Evolutionary conservation across 805 yeast species (phyloP).

Genomic region (Candida morakotiae): DNA sequence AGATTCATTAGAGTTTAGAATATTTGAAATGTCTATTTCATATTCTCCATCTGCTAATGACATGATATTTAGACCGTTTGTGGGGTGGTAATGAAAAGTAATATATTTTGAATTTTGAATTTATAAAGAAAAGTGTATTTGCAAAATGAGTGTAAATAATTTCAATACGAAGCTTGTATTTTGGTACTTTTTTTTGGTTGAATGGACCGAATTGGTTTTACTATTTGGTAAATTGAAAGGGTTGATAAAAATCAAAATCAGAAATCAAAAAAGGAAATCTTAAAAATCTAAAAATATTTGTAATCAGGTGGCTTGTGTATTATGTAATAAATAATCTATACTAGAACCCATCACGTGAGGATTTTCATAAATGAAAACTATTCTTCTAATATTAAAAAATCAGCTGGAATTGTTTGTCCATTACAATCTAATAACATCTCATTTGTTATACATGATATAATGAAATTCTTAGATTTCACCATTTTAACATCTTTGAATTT

Average conservation of each 20-base stretch:
- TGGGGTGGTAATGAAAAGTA: too few species aligned
- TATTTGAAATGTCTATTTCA: constrained; percentile 30
- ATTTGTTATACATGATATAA: constrained; percentile 7
- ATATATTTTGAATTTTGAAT: too few species aligned
- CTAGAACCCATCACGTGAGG: constrained; percentile 4
- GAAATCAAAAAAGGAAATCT: neutral
- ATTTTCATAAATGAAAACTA: too few species aligned
- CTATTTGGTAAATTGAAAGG: neutral
- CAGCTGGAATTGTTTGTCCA: neutral
- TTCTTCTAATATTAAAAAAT: neutral
- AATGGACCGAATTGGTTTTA: neutral
- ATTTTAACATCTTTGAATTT: constrained; percentile 4
- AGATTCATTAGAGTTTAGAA: neutral
- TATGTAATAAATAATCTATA: neutral
- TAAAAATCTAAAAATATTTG: neutral
- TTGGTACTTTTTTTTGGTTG: too few species aligned
- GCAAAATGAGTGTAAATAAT: too few species aligned
- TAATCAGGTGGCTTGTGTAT: neutral
- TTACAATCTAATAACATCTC: constrained; percentile 6
- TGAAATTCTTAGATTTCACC: constrained; percentile 3
- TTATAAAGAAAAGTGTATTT: too few species aligned
- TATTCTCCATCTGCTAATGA: constrained; percentile 41
- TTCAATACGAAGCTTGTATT: too few species aligned
- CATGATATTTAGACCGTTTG: constrained; percentile 15
- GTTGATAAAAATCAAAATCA: constrained; percentile 1